These are phyloP conservation scores for Daldinia decipiens DNA, from an alignment of 495 filamentous ascomycete species.

Conservation along the genomic window DNA sequence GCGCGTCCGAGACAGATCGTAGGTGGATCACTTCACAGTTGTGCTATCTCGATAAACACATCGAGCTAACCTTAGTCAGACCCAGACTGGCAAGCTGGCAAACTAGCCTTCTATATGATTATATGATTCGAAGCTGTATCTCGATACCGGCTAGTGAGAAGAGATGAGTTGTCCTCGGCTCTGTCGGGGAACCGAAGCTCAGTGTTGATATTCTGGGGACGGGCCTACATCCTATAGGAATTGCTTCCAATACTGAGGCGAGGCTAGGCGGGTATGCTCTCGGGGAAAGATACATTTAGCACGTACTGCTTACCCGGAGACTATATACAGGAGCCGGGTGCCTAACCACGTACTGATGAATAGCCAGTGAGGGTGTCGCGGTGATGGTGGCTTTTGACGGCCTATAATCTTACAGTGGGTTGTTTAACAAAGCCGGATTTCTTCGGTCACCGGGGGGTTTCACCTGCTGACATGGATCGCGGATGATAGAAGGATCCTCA, in stretches of 20 bases:
- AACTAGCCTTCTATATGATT: slow-evolving; percentile 3
- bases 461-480: slow-evolving; percentile 29
- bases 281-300: slow-evolving; percentile 14
- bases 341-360: slow-evolving; percentile 11
- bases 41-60: background rate
- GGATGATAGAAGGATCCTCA: slow-evolving; percentile 31
- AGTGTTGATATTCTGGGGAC: background rate
- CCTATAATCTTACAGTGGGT: slow-evolving; percentile 24
- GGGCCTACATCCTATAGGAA: slow-evolving; percentile 2
- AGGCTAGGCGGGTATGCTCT: slow-evolving; percentile 8
- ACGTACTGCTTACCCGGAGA: slow-evolving; percentile 25
- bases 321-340: slow-evolving; percentile 6
- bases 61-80: slow-evolving; percentile 3
- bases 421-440: slow-evolving; percentile 1
- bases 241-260: background rate
- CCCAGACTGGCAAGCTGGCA: background rate
- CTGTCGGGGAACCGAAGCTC: slow-evolving; percentile 2
- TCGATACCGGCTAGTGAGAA: slow-evolving; percentile 3
- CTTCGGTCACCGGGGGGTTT: slow-evolving; percentile 15
- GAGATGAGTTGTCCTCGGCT: slow-evolving; percentile 3
- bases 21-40: slow-evolving; percentile 20
- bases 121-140: slow-evolving; percentile 3
- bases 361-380: slow-evolving; percentile 1
- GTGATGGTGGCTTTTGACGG: slow-evolving; percentile 9
- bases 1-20: slow-evolving; percentile 13